A percentile compares a stretch with the other conserved stretches of the same genome.
These are phyloP conservation scores for Hyphodiscus hymeniophilus DNA, from an alignment of 495 filamentous ascomycete genomes.

Conservation along the genomic window DNA sequence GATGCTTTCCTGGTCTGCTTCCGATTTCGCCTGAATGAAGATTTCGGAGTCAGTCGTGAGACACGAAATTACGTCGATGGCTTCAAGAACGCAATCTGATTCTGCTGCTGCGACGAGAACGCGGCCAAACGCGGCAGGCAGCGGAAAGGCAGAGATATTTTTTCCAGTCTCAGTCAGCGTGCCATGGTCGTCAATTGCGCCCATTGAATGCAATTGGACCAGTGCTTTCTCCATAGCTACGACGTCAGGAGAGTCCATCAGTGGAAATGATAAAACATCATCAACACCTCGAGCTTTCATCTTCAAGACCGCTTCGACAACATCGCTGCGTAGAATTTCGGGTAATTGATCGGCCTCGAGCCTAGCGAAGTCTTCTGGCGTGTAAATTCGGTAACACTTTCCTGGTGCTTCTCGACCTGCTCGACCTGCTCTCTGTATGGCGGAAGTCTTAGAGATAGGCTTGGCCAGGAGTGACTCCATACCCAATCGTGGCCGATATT, in stretches of 20 bases:
- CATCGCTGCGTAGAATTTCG: slow-evolving; percentile 85
- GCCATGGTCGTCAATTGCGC: slow-evolving; percentile 65
- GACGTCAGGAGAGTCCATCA: slow-evolving; percentile 71
- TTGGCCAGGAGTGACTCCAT: slow-evolving; percentile 89
- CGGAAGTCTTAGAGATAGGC: slow-evolving; percentile 86
- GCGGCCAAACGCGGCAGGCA: slow-evolving; percentile 73
- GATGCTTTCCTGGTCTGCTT: slow-evolving; percentile 73
- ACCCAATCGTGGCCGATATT: slow-evolving; percentile 75
- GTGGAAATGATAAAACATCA: slow-evolving; percentile 74
- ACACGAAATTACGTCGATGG: slow-evolving; percentile 86
- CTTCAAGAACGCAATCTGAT: slow-evolving; percentile 64
- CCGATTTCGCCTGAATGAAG: slow-evolving; percentile 70
- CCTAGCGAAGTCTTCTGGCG: slow-evolving; percentile 62
- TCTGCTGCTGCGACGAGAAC: slow-evolving; percentile 75
- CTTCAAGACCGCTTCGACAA: slow-evolving; percentile 76
- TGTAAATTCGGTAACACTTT: slow-evolving; percentile 86
- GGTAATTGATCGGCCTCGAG: slow-evolving; percentile 71
- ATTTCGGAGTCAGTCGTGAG: slow-evolving; percentile 81
- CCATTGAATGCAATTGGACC: slow-evolving; percentile 67
- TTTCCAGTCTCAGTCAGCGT: slow-evolving; percentile 64
- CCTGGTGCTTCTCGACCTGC: slow-evolving; percentile 89
- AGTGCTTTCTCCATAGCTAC: slow-evolving; percentile 79
- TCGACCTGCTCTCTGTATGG: slow-evolving; percentile 85
- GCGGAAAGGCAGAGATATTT: slow-evolving; percentile 73
- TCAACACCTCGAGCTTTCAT: slow-evolving; percentile 90